phyloP scores from a whole-genome alignment of 768 basidiomycete species.

The Rhizopogon vesiculosus region DNA sequence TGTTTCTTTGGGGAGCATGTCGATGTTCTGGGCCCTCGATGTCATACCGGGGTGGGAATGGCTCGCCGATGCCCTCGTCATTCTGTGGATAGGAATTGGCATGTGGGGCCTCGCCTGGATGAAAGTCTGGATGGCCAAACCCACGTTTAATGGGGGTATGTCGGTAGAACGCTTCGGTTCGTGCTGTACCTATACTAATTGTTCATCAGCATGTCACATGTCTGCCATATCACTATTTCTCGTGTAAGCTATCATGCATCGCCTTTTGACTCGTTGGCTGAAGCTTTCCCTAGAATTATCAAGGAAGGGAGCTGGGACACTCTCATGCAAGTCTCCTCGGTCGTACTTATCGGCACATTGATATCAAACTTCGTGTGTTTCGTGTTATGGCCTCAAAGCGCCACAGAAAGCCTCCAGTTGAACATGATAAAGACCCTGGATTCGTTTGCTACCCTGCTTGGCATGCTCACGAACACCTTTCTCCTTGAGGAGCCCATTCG shows the following conservation, averaged over 20 bases:
- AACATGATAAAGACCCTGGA: conserved; percentile 84
- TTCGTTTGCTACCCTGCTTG: conserved; percentile 84
- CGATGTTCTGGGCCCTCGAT: conserved; percentile 78
- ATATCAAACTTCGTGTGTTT: conserved; percentile 87
- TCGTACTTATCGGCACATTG: conserved; percentile 69
- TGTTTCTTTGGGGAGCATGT: conserved; percentile 72
- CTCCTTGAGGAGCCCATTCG: conserved; percentile 68
- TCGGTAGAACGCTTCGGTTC: not conserved
- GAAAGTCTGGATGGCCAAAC: conserved; percentile 88
- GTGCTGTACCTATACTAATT: not conserved
- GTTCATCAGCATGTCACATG: conserved; percentile 71
- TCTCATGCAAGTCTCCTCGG: conserved; percentile 68
- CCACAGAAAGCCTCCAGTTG: conserved; percentile 74
- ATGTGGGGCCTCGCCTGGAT: conserved; percentile 85
- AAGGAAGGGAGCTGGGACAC: conserved; percentile 84
- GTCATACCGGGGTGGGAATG: conserved; percentile 63
- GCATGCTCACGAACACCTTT: conserved; percentile 80
- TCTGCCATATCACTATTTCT: conserved; percentile 78
- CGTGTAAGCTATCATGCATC: conserved; percentile 43
- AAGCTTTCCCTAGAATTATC: conserved; percentile 50
- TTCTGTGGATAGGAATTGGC: conserved; percentile 80
- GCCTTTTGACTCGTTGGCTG: not conserved
- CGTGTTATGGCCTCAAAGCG: conserved; percentile 79
- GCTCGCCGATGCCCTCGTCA: conserved; percentile 68
- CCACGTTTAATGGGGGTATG: conserved; percentile 84